Conservation (phyloP, 2,329 filamentous ascomycete species). For the Orbilia javanica region DNA sequence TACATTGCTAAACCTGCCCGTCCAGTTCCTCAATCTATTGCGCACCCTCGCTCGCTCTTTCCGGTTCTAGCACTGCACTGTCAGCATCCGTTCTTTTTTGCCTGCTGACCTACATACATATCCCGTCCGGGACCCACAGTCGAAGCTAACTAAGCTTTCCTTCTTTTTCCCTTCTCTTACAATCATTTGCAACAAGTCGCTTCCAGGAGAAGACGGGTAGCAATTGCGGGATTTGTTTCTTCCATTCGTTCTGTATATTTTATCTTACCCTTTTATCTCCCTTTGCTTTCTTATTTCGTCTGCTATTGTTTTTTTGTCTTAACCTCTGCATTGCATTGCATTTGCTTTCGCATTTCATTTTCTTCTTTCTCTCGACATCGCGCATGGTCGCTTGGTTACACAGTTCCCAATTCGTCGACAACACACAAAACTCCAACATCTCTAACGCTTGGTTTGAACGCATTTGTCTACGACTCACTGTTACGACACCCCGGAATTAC, state of each 20-base stretch:
- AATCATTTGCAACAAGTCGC: conserved; percentile 43
- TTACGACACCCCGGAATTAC: conserved; percentile 3
- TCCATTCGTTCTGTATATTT: conserved; percentile 53
- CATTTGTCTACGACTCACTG: neutral
- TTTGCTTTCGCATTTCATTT: conserved; percentile 1
- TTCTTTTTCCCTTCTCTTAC: conserved; percentile 37
- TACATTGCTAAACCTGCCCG: conserved; percentile 45
- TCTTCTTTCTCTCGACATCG: conserved; percentile 3
- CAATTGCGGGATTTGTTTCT: conserved; percentile 34
- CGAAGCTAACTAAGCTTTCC: conserved; percentile 22
- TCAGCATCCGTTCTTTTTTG: conserved; percentile 33
- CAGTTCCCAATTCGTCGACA: conserved; percentile 13
- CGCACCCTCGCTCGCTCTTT: conserved; percentile 40
- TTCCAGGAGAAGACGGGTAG: conserved; percentile 55
- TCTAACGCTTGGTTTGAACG: neutral
- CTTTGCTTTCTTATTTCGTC: conserved; percentile 44
- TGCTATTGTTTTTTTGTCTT: conserved; percentile 20
- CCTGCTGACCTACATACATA: conserved; percentile 30
- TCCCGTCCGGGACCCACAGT: conserved; percentile 21
- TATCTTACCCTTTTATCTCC: conserved; percentile 45
- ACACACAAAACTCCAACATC: conserved; percentile 24
- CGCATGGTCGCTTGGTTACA: conserved; percentile 14
- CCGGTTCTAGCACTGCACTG: conserved; percentile 14
- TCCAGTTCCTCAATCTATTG: conserved; percentile 33
- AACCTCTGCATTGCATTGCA: conserved; percentile 6